A percentile compares a stretch with the other conserved stretches of the same genome.
Evolutionary conservation across 495 filamentous ascomycete genomes (phyloP).

Genomic region (Hyaloscypha hepaticicola): DNA sequence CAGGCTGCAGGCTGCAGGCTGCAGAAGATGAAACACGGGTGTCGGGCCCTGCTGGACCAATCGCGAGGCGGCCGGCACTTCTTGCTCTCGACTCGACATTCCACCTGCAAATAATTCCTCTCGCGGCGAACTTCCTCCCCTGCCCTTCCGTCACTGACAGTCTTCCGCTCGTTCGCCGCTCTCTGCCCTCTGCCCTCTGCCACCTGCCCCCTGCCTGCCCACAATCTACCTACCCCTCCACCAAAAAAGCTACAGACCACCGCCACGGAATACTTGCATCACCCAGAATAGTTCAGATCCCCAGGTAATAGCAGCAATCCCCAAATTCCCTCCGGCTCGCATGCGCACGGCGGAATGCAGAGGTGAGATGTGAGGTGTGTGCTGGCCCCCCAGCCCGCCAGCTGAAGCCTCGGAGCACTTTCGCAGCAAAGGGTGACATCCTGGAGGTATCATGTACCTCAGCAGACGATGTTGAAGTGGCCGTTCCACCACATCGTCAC

Average conservation of each 20-base stretch:
- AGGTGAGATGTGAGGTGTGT: not conserved
- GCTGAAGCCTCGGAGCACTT: not conserved
- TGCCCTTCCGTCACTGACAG: not conserved
- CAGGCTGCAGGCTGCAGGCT: constrained; percentile 7
- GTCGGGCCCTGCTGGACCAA: constrained; percentile 5
- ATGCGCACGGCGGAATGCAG: constrained; percentile 17
- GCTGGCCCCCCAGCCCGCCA: constrained; percentile 7
- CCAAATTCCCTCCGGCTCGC: constrained; percentile 16
- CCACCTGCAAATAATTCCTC: not conserved
- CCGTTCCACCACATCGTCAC: constrained; percentile 29
- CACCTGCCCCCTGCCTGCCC: constrained; percentile 5
- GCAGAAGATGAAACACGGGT: constrained; percentile 27
- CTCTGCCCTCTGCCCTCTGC: too few relatives aligned
- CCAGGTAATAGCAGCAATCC: constrained; percentile 14
- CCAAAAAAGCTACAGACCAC: too few relatives aligned
- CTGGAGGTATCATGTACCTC: constrained; percentile 22
- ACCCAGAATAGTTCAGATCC: not conserved
- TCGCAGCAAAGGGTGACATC: not conserved
- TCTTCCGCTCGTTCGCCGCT: not conserved
- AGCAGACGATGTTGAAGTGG: constrained; percentile 21
- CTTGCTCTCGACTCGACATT: not conserved
- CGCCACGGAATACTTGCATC: not conserved
- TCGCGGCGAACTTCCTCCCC: too few relatives aligned
- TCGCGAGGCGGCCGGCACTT: constrained; percentile 15
- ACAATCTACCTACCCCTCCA: too few relatives aligned